A percentile compares a stretch with the other conserved stretches of the same genome.
These are phyloP conservation scores for Metarhizium humberi DNA, from an alignment of 2,329 filamentous ascomycete genomes.

Conservation along the genomic window DNA sequence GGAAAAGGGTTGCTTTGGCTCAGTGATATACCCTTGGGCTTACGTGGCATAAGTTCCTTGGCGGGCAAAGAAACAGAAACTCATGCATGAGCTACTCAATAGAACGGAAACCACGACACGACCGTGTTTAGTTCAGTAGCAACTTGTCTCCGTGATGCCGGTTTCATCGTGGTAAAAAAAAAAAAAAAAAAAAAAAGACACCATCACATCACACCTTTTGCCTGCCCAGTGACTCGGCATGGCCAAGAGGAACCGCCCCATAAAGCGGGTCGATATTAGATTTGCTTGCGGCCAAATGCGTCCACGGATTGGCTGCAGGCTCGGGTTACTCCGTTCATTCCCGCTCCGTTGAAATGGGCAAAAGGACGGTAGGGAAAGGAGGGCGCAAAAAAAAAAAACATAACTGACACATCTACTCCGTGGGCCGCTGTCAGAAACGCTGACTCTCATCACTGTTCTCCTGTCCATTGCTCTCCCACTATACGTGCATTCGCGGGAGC, in stretches of 20 bases:
- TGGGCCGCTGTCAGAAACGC: neutral
- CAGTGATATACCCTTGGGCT: neutral
- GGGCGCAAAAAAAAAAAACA: neutral
- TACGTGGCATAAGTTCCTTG: neutral
- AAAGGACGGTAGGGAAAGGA: neutral
- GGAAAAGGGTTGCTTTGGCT: constrained; percentile 1
- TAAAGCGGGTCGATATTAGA: neutral
- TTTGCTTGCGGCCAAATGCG: neutral
- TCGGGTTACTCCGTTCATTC: constrained; percentile 1
- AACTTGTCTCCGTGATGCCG: neutral
- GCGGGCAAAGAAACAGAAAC: neutral
- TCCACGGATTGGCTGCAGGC: neutral
- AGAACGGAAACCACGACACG: neutral
- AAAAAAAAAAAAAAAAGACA: neutral
- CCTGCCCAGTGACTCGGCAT: neutral
- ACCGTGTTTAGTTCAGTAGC: neutral
- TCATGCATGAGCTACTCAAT: neutral
- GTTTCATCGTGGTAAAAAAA: neutral
- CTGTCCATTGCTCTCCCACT: neutral
- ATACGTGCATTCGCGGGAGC: neutral
- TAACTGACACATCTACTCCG: neutral
- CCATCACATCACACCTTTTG: neutral
- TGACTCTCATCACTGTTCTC: neutral
- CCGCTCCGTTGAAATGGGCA: neutral
- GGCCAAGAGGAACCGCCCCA: neutral